Evolutionary conservation across 2,329 filamentous ascomycete genomes (phyloP).

Genomic region (Colletotrichum falcatum): DNA sequence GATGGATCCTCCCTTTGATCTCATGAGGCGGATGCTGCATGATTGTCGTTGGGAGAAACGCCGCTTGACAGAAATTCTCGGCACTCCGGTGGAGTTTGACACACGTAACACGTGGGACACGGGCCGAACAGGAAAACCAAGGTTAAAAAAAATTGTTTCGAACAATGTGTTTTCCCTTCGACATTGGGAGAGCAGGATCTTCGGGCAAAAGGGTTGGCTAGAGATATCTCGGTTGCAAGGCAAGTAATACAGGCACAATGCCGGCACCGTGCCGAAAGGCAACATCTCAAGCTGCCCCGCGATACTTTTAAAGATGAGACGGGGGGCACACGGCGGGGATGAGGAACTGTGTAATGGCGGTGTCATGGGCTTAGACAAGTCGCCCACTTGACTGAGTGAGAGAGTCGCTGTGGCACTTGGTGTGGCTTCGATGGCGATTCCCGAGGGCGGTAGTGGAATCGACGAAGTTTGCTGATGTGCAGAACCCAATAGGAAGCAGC

Average conservation of each 20-base stretch:
- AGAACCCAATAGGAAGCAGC: not conserved
- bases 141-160: not conserved
- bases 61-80: constrained; percentile 20
- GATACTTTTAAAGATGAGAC: not conserved
- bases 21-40: not conserved
- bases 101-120: not conserved
- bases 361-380: not conserved
- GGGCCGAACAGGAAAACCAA: not conserved
- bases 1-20: not conserved
- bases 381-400: not conserved
- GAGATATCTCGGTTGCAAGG: constrained; percentile 4
- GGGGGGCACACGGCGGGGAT: not conserved
- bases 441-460: not conserved
- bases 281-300: not conserved
- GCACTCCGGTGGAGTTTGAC: not conserved
- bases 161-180: not conserved
- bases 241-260: constrained; percentile 3
- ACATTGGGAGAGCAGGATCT: not conserved
- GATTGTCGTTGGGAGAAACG: not conserved
- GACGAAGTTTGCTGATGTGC: not conserved
- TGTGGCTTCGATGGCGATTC: not conserved
- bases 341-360: too few species aligned
- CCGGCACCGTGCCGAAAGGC: not conserved
- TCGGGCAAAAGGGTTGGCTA: not conserved
- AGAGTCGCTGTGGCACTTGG: not conserved